These are phyloP conservation scores for Marasmius fiardii DNA, from an alignment of 1,284 basidiomycete species.

Conservation along the genomic window DNA sequence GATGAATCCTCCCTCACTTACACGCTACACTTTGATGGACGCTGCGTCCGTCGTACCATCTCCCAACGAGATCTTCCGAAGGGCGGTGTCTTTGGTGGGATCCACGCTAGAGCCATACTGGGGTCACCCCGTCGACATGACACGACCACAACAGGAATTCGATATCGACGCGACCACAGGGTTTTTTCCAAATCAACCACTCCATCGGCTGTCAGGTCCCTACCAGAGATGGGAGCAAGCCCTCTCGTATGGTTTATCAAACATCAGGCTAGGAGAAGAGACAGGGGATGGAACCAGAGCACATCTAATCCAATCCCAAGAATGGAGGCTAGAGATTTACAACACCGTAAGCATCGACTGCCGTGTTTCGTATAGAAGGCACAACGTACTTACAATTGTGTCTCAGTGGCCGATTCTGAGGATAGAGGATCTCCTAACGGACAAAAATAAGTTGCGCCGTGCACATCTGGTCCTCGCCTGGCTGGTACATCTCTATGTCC, in stretches of 20 bases:
- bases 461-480: constrained; percentile 90
- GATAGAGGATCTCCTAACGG: constrained; percentile 45
- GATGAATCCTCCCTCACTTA: background rate
- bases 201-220: constrained; percentile 52
- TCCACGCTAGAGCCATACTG: constrained; percentile 22
- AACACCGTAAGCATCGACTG: constrained; percentile 56
- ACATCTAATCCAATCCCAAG: constrained; percentile 50
- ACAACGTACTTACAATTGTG: constrained; percentile 6
- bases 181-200: constrained; percentile 77
- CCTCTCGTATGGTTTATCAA: constrained; percentile 50
- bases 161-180: constrained; percentile 81
- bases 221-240: constrained; percentile 78
- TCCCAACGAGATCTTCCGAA: constrained; percentile 31
- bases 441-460: constrained; percentile 68
- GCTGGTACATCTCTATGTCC: constrained; percentile 87
- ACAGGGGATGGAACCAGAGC: constrained; percentile 41
- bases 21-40: background rate
- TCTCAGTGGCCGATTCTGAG: constrained; percentile 69
- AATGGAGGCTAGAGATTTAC: constrained; percentile 65
- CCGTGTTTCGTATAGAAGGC: constrained; percentile 5
- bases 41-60: constrained; percentile 29
- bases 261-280: constrained; percentile 64
- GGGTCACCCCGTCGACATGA: constrained; percentile 15
- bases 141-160: constrained; percentile 44
- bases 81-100: constrained; percentile 23